Evolutionary conservation across 106 monocot species (phyloP).

Genomic region (Xerophyta viscosa): DNA sequence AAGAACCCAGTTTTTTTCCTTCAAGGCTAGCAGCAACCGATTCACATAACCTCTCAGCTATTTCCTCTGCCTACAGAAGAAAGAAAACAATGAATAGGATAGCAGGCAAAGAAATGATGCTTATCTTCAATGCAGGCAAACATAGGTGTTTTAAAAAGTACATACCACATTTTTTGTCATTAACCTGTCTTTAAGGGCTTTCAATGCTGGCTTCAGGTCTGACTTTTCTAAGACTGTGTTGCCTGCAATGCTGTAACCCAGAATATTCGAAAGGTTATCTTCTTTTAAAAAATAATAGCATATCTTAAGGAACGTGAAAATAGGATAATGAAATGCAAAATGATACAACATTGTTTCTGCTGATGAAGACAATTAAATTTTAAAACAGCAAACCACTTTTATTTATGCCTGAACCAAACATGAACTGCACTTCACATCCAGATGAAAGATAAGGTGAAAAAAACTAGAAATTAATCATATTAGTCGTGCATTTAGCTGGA

Average conservation of each 20-base stretch:
- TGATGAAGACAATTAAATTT: too few species aligned
- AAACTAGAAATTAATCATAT: too few species aligned
- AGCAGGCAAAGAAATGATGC: too few species aligned
- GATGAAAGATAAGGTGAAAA: too few species aligned
- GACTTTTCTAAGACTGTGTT: conserved; percentile 76
- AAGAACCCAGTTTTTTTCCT: conserved; percentile 94
- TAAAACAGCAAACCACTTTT: too few species aligned
- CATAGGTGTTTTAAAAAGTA: background rate
- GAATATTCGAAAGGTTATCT: background rate
- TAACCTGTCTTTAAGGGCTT: conserved; percentile 88
- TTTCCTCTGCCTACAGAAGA: conserved; percentile 83
- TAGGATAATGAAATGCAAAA: too few species aligned
- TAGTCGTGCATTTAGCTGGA: too few species aligned
- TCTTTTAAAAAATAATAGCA: background rate
- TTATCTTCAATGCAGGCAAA: background rate
- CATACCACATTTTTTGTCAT: conserved; percentile 99
- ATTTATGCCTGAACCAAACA: too few species aligned
- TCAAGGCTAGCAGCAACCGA: conserved; percentile 95
- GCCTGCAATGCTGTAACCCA: conserved; percentile 63
- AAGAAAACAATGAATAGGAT: too few species aligned
- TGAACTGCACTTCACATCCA: too few species aligned
- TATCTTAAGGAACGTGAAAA: too few species aligned
- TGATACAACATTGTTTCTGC: too few species aligned
- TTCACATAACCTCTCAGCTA: conserved; percentile 98
- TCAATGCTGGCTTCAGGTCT: conserved; percentile 83